Evolutionary conservation across 805 yeast species (phyloP).

Genomic region (Kockiozyma suomiensis): DNA sequence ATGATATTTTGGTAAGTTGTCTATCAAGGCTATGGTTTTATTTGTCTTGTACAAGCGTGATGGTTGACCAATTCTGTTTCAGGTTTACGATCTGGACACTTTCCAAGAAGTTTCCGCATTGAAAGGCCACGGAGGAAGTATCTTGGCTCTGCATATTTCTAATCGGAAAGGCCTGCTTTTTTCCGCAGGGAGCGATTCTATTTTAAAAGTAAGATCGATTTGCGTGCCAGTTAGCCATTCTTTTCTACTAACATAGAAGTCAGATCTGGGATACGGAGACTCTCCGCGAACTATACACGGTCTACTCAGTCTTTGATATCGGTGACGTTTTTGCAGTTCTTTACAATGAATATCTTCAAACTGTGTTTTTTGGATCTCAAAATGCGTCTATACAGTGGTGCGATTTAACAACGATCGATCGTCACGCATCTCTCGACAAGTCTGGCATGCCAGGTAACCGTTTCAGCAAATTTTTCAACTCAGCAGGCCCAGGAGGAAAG

Average conservation of each 20-base stretch:
- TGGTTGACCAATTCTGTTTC: background rate
- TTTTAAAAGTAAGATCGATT: slow-evolving; percentile 70
- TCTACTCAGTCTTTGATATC: slow-evolving; percentile 82
- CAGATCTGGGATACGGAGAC: slow-evolving; percentile 65
- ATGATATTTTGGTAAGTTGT: slow-evolving; percentile 60
- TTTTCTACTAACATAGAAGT: background rate
- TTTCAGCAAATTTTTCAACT: slow-evolving; percentile 85
- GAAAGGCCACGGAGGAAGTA: slow-evolving; percentile 71
- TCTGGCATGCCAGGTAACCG: slow-evolving; percentile 47
- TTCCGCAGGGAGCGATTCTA: slow-evolving; percentile 87
- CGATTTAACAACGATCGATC: slow-evolving; percentile 40
- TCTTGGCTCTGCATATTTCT: slow-evolving; percentile 58
- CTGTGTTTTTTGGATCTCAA: slow-evolving; percentile 85
- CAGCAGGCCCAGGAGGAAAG: slow-evolving; percentile 77
- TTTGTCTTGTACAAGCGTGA: too few species aligned
- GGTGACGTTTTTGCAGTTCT: slow-evolving; percentile 90
- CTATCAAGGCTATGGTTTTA: background rate
- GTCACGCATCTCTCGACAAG: slow-evolving; percentile 19
- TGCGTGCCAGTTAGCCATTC: too few species aligned
- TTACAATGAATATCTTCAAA: slow-evolving; percentile 61
- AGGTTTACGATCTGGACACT: slow-evolving; percentile 58
- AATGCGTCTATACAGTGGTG: slow-evolving; percentile 86
- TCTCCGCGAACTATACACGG: slow-evolving; percentile 56
- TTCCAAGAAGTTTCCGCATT: slow-evolving; percentile 59
- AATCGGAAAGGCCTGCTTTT: slow-evolving; percentile 61